phyloP scores from a whole-genome alignment of 768 basidiomycete genomes.

The Saitozyma sp. region DNA sequence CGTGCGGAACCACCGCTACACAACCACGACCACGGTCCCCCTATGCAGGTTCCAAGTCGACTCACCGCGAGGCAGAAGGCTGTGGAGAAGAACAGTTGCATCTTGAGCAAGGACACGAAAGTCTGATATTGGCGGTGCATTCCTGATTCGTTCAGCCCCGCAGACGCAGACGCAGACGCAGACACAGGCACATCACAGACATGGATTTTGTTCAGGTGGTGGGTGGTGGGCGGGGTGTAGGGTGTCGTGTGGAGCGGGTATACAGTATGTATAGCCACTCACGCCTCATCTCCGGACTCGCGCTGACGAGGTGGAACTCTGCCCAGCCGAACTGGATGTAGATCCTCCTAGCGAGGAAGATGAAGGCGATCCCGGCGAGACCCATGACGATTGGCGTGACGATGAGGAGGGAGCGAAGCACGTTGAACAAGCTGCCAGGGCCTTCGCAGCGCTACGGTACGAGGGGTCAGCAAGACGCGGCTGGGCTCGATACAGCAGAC shows the following conservation, averaged over 20 bases:
- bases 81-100: constrained; percentile 35
- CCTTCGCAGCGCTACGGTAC: constrained; percentile 28
- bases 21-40: no score
- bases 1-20: no score
- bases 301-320: constrained; percentile 39
- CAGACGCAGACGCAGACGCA: neutral
- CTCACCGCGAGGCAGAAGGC: constrained; percentile 41
- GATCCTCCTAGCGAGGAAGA: constrained; percentile 17
- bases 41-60: neutral
- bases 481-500: no score
- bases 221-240: no score
- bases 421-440: constrained; percentile 25
- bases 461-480: neutral
- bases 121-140: constrained; percentile 40
- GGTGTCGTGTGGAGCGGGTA: neutral
- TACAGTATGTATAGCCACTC: constrained; percentile 4
- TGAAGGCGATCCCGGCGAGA: constrained; percentile 23
- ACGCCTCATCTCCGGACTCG: constrained; percentile 34
- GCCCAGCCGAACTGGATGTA: constrained; percentile 38
- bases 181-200: no score
- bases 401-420: constrained; percentile 31
- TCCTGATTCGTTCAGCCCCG: constrained; percentile 7
- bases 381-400: constrained; percentile 39
- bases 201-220: no score
- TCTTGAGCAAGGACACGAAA: constrained; percentile 35